These are phyloP conservation scores for Kazachstania viticola DNA, from an alignment of 805 yeast species.

Conservation along the genomic window DNA sequence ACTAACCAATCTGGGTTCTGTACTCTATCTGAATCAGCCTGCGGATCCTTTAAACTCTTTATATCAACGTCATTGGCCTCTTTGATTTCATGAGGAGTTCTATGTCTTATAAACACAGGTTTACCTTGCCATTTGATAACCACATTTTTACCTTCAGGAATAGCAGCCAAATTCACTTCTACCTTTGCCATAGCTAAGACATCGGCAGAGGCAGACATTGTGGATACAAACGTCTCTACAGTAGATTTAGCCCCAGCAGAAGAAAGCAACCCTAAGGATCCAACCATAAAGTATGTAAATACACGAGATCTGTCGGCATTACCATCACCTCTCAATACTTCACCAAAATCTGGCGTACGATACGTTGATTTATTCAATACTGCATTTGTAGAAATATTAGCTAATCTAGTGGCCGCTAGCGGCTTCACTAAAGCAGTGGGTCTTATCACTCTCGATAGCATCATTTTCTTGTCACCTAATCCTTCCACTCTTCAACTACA, in stretches of 20 bases:
- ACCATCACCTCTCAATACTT: conserved; percentile 59
- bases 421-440: conserved; percentile 1
- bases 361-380: conserved; percentile 51
- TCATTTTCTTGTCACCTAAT: no score
- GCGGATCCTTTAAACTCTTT: conserved; percentile 80
- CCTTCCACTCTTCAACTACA: no score
- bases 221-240: conserved; percentile 80
- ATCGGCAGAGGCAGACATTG: conserved; percentile 98
- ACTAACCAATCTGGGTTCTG: conserved; percentile 96
- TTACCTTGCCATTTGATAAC: conserved; percentile 99
- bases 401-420: conserved; percentile 2
- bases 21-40: conserved; percentile 86
- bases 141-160: conserved; percentile 96
- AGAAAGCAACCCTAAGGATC: conserved; percentile 79
- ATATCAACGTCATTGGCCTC: conserved; percentile 87
- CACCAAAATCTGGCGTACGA: conserved; percentile 84
- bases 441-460: conserved; percentile 4
- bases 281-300: conserved; percentile 94
- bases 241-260: conserved; percentile 96
- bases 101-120: conserved; percentile 98
- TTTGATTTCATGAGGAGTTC: conserved; percentile 83
- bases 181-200: conserved; percentile 99
- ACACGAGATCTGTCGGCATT: conserved; percentile 72
- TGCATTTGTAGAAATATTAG: conserved; percentile 18
- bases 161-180: conserved; percentile 85